Evolutionary conservation across 257 asterid species (phyloP), one percentile per base, ranked within the genome.

Genomic region (Solanum etuberosum): DNA sequence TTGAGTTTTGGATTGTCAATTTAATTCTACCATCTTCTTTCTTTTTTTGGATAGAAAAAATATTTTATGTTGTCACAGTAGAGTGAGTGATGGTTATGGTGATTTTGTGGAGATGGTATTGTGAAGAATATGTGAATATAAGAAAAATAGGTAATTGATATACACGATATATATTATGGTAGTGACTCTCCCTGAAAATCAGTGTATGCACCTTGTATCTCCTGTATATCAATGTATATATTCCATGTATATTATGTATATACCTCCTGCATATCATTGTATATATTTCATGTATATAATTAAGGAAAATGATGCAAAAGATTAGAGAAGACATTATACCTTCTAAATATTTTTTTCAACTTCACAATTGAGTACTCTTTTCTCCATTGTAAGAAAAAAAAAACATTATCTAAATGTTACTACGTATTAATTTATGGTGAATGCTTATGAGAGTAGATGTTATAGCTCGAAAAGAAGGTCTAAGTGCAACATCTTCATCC

Each of bases 391-490:
- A 13, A 14, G 9, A 51, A 54, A 2, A 68, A 6, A 1, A 14
- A 16, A 6, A 8, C 70, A 23, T 61, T 23, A 15, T 67, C 76
- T 68, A 68, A 68, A 29, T 68, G 38, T 4, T 15, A 16, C 14
- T 70, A 42, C 3, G 14, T 9, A 78, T 29, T 20, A 46, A 16
- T 29, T 81, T 81, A 9, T 48, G 20, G 4, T 25, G 74, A 43
- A 91, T 88, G 40, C 57, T 90, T 90, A 90, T 91, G 70, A 95
- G 92, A 87, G 57, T 85, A 34, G 84, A 86, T 71, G 96, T 91
- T 35, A 94, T 93, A 67, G 91, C 90, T 74, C 87, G 78, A 67
- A 94, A 94, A 88, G 89, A 78, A 63, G 98, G 97, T 88, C 97
- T 91, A 12, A 40, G 80, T 34, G 88, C 83, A 73, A 95, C 90